Evolutionary conservation across 208 protist species (phyloP), one percentile per base, ranked within the genome.

Genomic region (Trypanosoma cruzi): DNA sequence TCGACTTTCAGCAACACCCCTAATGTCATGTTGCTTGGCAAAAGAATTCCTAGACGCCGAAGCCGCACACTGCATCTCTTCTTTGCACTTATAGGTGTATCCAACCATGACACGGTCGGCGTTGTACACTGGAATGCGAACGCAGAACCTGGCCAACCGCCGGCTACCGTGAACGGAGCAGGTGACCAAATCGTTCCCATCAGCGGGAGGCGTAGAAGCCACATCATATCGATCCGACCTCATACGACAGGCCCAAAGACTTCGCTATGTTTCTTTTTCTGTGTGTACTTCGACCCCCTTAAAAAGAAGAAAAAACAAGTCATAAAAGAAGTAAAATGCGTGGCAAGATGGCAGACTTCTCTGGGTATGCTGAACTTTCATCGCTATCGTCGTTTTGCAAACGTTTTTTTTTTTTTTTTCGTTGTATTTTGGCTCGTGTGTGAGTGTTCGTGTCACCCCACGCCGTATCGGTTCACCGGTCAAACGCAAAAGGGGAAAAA

Each of bases 81-180:
- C 73, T 59, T 63, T 81, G 72, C 88, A 94, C 1, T 81, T 64
- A 52, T 85, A 94, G 32, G 76, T 72, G 48, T 86, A 85, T 29
- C 69, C 79, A 31, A 91, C 63, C 24, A 91, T 68, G 29, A 86
- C 73, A 63, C 81, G 85, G 49, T 94, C 88, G 2, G 88, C 88
- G 59, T 94, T 82, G 65, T 81, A 74, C 10, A 94, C 68, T 18
- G 84, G 78, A 57, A 48, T 73, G 55, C 68, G 53, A 42, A 71
- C 61, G 63, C 88, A 94, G 56, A 77, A 91, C 18, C 73, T 80
- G 0, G 73, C 77, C 28, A 81, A 75, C 44, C 88, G 85, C 1
- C 75, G 80, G 24, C 66, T 67, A 50, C 79, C 71, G 72, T 94
- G 88, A 64, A 66, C 32, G 37, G 61, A 65, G 63, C 88, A 94